Percentiles rank a stretch among this genome's conserved stretches.
These are phyloP conservation scores for Eimeria praecox DNA, from an alignment of 169 alveolate genomes.

Conservation along the genomic window DNA sequence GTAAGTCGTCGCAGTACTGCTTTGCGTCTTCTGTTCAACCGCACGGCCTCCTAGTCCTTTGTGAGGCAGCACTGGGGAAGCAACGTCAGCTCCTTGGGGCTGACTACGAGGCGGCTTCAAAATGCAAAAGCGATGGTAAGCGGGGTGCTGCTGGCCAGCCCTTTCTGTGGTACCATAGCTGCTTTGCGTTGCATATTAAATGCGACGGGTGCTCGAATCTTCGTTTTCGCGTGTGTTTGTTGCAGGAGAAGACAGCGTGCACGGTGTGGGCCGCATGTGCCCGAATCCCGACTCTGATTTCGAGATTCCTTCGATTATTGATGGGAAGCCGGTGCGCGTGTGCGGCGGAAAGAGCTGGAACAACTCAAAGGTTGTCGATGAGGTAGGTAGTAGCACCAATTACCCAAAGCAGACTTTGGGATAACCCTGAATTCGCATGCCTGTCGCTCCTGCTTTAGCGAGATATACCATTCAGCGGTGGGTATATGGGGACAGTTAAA, in stretches of 20 bases:
- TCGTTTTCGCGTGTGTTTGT: constrained; percentile 10
- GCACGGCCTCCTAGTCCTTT: constrained; percentile 90
- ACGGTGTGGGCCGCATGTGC: constrained; percentile 73
- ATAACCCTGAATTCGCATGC: not conserved
- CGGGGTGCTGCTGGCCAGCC: not conserved
- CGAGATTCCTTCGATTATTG: constrained; percentile 53
- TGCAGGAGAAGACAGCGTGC: constrained; percentile 68
- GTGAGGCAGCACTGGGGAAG: constrained; percentile 95
- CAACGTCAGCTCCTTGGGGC: constrained; percentile 85
- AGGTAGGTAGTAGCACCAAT: constrained; percentile 17
- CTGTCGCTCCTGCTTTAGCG: not conserved
- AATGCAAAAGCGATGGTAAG: constrained; percentile 83
- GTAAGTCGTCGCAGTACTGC: constrained; percentile 94
- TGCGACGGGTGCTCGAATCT: not conserved
- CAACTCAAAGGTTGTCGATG: constrained; percentile 48
- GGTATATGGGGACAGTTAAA: not conserved
- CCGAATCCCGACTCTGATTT: constrained; percentile 64
- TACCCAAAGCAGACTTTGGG: not conserved
- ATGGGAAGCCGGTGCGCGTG: constrained; percentile 64
- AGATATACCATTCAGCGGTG: not conserved
- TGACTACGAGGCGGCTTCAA: constrained; percentile 87
- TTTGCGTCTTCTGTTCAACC: constrained; percentile 88
- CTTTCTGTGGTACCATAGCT: not conserved
- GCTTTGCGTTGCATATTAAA: not conserved
- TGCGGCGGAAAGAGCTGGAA: constrained; percentile 66